Percentiles rank a stretch among this genome's conserved stretches.
Conservation (phyloP, 2,329 filamentous ascomycete genomes). For the Fusarium newnesense region DNA sequence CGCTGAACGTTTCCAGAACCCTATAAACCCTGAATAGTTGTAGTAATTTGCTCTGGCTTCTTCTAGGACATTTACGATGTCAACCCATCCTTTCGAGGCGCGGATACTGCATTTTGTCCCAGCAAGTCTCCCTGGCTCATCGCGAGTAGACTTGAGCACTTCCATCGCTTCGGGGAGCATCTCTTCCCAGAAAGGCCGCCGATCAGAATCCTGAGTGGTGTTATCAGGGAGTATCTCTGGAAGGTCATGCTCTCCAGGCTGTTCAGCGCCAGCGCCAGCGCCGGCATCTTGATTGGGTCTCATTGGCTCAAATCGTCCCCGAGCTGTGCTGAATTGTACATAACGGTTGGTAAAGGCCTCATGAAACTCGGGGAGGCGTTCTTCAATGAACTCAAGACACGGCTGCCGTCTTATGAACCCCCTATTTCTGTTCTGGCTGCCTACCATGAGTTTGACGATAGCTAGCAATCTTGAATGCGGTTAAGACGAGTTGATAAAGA, state of each 20-base stretch:
- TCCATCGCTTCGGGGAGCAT: background rate
- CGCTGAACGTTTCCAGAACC: background rate
- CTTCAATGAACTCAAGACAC: background rate
- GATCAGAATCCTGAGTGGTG: rapidly evolving
- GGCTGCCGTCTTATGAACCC: background rate
- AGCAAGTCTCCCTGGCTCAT: background rate
- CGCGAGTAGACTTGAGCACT: background rate
- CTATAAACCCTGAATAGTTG: background rate
- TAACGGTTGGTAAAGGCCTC: background rate
- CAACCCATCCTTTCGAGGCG: background rate
- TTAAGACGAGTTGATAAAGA: background rate
- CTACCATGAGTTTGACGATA: background rate
- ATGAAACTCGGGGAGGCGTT: background rate
- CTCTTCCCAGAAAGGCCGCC: background rate
- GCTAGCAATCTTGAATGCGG: background rate
- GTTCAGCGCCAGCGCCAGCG: rapidly evolving
- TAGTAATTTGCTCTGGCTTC: background rate
- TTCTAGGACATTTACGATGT: background rate
- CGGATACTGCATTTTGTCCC: background rate
- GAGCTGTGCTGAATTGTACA: background rate
- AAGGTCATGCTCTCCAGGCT: rapidly evolving
- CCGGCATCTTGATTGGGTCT: rapidly evolving
- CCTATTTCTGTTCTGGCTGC: background rate
- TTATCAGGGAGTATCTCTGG: rapidly evolving
- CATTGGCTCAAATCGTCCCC: background rate